Evolutionary conservation across 2,329 filamentous ascomycete genomes (phyloP).

Genomic region (Dothistroma pini): DNA sequence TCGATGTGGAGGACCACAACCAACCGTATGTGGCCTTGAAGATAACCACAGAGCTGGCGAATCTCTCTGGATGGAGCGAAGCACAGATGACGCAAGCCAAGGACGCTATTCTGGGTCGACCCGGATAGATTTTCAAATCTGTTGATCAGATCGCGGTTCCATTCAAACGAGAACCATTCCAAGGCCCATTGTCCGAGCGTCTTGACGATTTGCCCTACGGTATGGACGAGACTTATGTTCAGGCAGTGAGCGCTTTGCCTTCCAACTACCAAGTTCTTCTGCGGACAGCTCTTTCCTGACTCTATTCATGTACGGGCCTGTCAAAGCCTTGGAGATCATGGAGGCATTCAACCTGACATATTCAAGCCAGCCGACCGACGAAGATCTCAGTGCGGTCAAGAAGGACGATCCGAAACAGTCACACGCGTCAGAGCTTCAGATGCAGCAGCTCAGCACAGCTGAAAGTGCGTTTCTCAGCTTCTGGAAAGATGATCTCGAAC

Average conservation of each 20-base stretch:
- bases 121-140: not conserved
- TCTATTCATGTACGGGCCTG: slow-evolving; percentile 5
- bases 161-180: not conserved
- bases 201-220: not conserved
- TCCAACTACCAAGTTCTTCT: slow-evolving; percentile 14
- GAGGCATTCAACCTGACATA: slow-evolving; percentile 12
- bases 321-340: slow-evolving; percentile 12
- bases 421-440: slow-evolving; percentile 7
- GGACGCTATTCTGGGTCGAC: not conserved
- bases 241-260: not conserved
- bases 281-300: slow-evolving; percentile 12
- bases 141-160: not conserved
- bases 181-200: not conserved
- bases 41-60: not conserved
- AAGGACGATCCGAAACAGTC: not conserved
- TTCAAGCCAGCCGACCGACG: not conserved
- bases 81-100: not conserved
- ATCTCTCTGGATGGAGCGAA: not conserved
- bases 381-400: not conserved
- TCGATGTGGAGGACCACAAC: not conserved
- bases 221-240: not conserved
- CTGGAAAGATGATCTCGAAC: slow-evolving; percentile 1
- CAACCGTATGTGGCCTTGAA: not conserved
- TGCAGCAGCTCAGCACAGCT: slow-evolving; percentile 12
- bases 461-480: slow-evolving; percentile 14